Evolutionary conservation across 177 flowering plant genomes (phyloP).

Genomic region (Tripterygium wilfordii): DNA sequence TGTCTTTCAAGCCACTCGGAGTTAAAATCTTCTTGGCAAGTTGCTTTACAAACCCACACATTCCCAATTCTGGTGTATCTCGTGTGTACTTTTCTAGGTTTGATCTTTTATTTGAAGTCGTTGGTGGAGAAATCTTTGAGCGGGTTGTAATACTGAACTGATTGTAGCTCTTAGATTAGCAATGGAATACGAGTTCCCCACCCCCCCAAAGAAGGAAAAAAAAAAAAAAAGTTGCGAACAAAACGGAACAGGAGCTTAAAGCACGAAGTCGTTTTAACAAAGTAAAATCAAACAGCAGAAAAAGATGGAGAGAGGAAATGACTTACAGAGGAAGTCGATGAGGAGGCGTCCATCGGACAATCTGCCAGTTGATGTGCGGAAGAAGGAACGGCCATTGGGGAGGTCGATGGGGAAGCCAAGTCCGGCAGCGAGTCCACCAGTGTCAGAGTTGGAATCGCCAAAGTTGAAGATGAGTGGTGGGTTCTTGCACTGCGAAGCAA

Average conservation of each 20-base stretch:
- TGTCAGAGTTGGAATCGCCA: conserved; percentile 75
- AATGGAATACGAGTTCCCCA: too few species aligned
- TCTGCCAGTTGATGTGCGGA: conserved; percentile 48
- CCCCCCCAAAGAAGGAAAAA: background rate
- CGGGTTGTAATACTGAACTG: too few species aligned
- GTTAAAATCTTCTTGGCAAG: too few species aligned
- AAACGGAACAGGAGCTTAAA: background rate
- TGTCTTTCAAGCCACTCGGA: too few species aligned
- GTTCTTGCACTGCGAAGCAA: too few species aligned
- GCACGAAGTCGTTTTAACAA: background rate
- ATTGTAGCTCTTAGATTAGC: too few species aligned
- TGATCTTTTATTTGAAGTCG: too few species aligned
- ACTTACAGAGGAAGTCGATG: conserved; percentile 61
- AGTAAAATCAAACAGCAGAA: background rate
- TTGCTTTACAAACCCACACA: too few species aligned
- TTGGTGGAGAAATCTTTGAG: too few species aligned
- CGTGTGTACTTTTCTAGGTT: too few species aligned
- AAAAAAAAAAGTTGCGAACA: background rate
- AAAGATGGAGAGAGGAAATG: background rate
- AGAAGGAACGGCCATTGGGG: conserved; percentile 58
- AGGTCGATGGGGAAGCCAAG: conserved; percentile 42
- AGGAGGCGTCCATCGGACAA: conserved; percentile 63
- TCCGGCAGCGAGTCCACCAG: conserved; percentile 62
- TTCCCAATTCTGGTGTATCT: too few species aligned
- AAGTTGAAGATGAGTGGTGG: conserved; percentile 53